Evolutionary conservation across 129 eudicot species (phyloP), one percentile per base, ranked within the genome.

Genomic region (Flaveria bidentis): DNA sequence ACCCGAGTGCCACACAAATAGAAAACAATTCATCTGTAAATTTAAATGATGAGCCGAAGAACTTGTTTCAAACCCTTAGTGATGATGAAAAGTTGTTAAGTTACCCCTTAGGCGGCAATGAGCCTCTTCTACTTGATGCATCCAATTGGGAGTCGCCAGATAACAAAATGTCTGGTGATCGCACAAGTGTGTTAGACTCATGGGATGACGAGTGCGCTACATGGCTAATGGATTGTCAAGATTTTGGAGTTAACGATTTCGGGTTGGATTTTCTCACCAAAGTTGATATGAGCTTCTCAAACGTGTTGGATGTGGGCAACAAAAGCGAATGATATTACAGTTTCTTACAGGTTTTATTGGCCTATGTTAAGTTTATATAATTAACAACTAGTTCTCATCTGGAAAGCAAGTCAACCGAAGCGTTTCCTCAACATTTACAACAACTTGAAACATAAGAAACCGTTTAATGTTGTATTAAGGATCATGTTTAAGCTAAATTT

Each of bases 221-320:
- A 73, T 86, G 89, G 97, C 72, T 91, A 64, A 56, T 91, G 83
- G 94, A 91, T 70, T 88, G 89, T 69, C 89, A 86, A 66, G 97
- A 91, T 72, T 88, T 90, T 36, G 96, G 93, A n/a, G 69, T 86
- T 26, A 83, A 86, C 7, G 93, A 90, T 73, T 87, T 90, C 41
- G 92, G 90, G 20, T 65, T 90, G 33, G 89, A 87, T 64, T 82
- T 85, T 79, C 82, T 88, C 49, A 70, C 79, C 55, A 84, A 87
- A 16, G 26, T 39, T 56, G 26, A 85, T 46, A 91, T 82, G 51
- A 55, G 74, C 76, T 76, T 56, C 18, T 33, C 85, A 55, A 73
- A 67, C 23, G 41, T 61, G 46, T 70, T 84, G 66, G 84, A 86
- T 18, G 60, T 70, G 82, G 75, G 28, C 14, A 63, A 63, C 80